These are phyloP conservation scores for Stylosanthes scabra DNA, from an alignment of 331 rosid genomes.

Conservation along the genomic window DNA sequence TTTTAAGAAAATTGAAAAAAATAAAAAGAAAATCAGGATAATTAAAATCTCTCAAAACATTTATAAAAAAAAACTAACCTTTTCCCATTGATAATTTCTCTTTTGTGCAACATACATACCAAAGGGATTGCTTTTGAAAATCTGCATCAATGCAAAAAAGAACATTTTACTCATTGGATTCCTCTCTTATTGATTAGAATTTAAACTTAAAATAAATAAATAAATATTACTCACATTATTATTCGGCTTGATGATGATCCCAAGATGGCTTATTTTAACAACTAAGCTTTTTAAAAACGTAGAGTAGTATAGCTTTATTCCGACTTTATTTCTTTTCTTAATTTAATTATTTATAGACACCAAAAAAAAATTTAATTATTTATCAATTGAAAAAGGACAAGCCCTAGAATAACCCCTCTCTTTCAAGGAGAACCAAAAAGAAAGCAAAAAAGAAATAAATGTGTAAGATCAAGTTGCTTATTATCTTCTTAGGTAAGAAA, in stretches of 20 bases:
- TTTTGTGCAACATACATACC: conserved; percentile 35
- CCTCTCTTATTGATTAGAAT: conserved; percentile 50
- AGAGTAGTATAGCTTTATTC: conserved; percentile 26
- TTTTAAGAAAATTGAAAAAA: no score
- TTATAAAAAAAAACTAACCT: no score
- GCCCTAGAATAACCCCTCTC: conserved; percentile 7
- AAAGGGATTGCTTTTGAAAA: conserved; percentile 38
- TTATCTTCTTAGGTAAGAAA: conserved; percentile 43
- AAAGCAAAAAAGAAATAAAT: conserved; percentile 35
- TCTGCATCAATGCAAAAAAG: conserved; percentile 11
- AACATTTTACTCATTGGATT: conserved; percentile 58
- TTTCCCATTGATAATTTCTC: no score
- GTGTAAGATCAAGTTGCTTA: conserved; percentile 36
- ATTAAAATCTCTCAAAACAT: no score
- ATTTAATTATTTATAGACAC: no score
- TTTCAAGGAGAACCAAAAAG: conserved; percentile 17
- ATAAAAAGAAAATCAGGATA: no score
- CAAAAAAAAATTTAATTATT: conserved; percentile 19
- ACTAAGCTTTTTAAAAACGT: conserved; percentile 39
- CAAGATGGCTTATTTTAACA: conserved; percentile 44
- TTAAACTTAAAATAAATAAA: conserved; percentile 11
- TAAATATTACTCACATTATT: conserved; percentile 17
- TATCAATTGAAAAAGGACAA: neutral
- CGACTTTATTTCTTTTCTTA: conserved; percentile 40
- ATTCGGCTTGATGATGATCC: conserved; percentile 50